Conservation (phyloP, 768 basidiomycete genomes). For the Dictyophora rubrovolvata region DNA sequence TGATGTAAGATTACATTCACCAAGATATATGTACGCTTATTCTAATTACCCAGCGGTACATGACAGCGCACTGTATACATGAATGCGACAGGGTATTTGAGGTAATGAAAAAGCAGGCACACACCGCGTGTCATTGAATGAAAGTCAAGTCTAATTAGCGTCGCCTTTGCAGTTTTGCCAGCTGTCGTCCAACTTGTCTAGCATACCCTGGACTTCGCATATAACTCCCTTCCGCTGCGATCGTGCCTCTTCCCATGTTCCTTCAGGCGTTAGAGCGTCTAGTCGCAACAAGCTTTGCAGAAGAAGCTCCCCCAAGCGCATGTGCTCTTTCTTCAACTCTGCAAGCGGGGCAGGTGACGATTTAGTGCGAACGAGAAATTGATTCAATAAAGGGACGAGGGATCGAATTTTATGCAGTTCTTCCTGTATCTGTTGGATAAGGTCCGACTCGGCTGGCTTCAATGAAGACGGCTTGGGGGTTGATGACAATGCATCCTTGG, state of each 20-base stretch:
- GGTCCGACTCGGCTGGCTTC: conserved; percentile 32
- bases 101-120: not conserved
- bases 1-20: not conserved
- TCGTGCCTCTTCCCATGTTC: conserved; percentile 70
- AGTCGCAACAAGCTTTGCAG: conserved; percentile 81
- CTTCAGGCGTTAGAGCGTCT: conserved; percentile 69
- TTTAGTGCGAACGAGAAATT: conserved; percentile 36
- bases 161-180: conserved; percentile 31
- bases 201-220: conserved; percentile 68
- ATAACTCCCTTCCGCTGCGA: conserved; percentile 79
- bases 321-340: conserved; percentile 33
- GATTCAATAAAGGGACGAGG: conserved; percentile 47
- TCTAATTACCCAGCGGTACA: not conserved
- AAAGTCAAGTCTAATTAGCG: not conserved
- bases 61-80: too few species aligned
- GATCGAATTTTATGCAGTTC: conserved; percentile 45
- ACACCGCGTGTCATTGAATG: not conserved
- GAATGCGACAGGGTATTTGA: not conserved
- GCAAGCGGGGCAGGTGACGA: conserved; percentile 17
- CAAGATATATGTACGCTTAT: not conserved
- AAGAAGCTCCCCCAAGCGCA: conserved; percentile 67
- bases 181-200: conserved; percentile 69
- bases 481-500: conserved; percentile 17
- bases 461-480: conserved; percentile 15
- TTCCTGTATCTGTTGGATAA: conserved; percentile 43